A percentile compares a stretch with the other conserved stretches of the same genome.
These are phyloP conservation scores for Chamaecyparis obtusa DNA, from an alignment of 75 land plant genomes.

Conservation along the genomic window DNA sequence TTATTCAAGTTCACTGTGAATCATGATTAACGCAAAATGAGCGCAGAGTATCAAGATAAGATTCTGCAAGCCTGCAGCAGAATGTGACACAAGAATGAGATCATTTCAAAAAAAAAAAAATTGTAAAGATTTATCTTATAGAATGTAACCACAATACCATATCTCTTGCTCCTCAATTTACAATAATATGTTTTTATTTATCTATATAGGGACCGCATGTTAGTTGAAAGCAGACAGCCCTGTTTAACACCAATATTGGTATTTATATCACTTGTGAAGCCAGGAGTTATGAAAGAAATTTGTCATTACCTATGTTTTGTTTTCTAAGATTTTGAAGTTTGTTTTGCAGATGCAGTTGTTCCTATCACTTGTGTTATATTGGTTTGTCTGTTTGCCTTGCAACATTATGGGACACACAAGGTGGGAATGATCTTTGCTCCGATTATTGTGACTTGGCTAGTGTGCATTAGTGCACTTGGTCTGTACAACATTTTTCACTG, in stretches of 20 bases:
- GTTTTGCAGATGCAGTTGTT: conserved; percentile 67
- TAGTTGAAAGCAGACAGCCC: too few species aligned
- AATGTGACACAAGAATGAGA: not conserved
- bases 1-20: too few species aligned
- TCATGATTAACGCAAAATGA: not conserved
- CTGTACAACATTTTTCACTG: conserved; percentile 72
- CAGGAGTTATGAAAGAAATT: not conserved
- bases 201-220: too few species aligned
- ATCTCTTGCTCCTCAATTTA: too few species aligned
- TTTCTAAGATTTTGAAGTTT: conserved; percentile 7
- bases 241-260: too few species aligned
- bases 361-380: conserved; percentile 71
- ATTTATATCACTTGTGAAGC: too few species aligned
- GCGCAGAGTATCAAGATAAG: not conserved
- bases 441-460: conserved; percentile 70
- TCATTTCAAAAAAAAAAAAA: not conserved
- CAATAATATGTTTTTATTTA: too few species aligned
- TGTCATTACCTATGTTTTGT: not conserved
- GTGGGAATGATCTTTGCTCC: conserved; percentile 86
- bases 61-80: not conserved
- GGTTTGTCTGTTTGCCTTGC: conserved; percentile 73
- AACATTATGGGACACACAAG: conserved; percentile 81
- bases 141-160: not conserved
- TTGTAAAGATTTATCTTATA: not conserved
- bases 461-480: conserved; percentile 80